A percentile compares a stretch with the other conserved stretches of the same genome.
Evolutionary conservation across 225 moss, liverwort and hornwort species (phyloP).

Genomic region (Pseudoscleropodium purum): DNA sequence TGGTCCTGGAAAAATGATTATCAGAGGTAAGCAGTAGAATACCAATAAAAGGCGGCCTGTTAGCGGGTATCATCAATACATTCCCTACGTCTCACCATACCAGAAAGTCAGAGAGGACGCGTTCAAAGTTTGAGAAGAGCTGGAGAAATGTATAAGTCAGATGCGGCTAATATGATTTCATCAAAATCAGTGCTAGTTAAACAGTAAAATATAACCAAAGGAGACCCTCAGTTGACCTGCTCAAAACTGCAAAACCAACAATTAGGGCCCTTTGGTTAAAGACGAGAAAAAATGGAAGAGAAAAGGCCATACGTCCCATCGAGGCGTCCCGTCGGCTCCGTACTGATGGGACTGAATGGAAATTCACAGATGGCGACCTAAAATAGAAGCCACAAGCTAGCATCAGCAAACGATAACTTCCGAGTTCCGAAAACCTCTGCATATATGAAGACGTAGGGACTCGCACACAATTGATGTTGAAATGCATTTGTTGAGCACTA

Average conservation of each 20-base stretch:
- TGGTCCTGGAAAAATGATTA: not conserved
- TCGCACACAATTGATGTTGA: not conserved
- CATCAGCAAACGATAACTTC: not conserved
- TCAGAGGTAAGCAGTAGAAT: not conserved
- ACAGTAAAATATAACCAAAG: no score
- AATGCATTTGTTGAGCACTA: not conserved
- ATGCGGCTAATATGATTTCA: not conserved
- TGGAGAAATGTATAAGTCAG: not conserved
- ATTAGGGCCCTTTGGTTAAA: no score
- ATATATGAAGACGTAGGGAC: not conserved
- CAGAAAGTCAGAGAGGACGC: not conserved
- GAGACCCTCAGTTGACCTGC: no score
- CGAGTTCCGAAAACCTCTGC: not conserved
- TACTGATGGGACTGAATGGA: constrained; percentile 37
- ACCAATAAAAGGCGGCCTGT: not conserved
- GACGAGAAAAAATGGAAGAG: not conserved
- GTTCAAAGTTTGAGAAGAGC: not conserved
- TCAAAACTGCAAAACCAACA: not conserved
- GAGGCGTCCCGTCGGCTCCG: constrained; percentile 10
- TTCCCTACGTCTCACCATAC: not conserved
- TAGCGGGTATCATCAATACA: not conserved
- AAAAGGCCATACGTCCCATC: constrained; percentile 24
- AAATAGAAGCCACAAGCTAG: not conserved
- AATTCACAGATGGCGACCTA: constrained; percentile 46
- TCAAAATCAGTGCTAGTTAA: not conserved